Percentiles rank a stretch among this genome's conserved stretches.
Conservation (phyloP, 192 early-diverging fungal genomes). For the Coemansia furcata region DNA sequence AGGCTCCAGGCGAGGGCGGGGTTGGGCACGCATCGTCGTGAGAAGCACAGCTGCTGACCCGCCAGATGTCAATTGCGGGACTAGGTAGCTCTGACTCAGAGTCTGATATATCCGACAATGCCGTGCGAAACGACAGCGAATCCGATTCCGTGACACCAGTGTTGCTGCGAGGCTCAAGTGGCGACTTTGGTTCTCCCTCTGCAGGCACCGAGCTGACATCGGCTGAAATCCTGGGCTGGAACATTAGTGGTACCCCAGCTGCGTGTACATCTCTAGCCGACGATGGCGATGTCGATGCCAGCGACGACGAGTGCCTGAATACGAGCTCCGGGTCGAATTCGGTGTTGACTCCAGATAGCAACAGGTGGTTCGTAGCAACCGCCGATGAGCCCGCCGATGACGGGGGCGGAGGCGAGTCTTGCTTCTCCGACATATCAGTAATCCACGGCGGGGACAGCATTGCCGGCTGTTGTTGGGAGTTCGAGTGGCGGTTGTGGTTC, state of each 20-base stretch:
- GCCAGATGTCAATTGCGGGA: neutral
- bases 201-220: neutral
- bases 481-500: neutral
- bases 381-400: neutral
- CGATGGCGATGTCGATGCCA: neutral
- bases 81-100: neutral
- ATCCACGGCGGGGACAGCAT: neutral
- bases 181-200: neutral
- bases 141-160: slow-evolving; percentile 20
- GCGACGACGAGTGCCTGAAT: slow-evolving; percentile 11
- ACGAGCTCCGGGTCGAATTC: slow-evolving; percentile 27
- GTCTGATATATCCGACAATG: slow-evolving; percentile 19
- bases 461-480: slow-evolving; percentile 6
- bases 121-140: slow-evolving; percentile 46
- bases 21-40: neutral
- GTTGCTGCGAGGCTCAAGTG: neutral
- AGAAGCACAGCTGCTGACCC: neutral
- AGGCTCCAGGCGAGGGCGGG: neutral
- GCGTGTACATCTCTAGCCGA: neutral
- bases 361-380: slow-evolving; percentile 29
- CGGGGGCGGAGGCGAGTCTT: neutral
- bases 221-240: neutral
- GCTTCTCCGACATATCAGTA: neutral
- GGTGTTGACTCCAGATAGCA: slow-evolving; percentile 32
- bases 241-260: neutral